Evolutionary conservation across 257 asterid species (phyloP), one percentile per base, ranked within the genome.

Genomic region (Nemophila menziesii): DNA sequence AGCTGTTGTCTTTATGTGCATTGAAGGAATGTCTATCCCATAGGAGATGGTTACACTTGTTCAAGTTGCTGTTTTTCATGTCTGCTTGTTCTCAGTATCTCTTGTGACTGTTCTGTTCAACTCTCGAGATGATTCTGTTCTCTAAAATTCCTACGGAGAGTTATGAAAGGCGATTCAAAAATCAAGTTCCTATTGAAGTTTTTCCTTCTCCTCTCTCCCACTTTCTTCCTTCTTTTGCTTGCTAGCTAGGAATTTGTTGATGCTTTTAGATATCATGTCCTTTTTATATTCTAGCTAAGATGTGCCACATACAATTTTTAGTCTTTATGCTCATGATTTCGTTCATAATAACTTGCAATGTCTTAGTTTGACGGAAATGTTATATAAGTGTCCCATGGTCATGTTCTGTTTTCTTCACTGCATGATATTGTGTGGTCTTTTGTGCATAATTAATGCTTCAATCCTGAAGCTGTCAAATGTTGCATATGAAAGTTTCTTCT

Each of bases 1-100:
- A 58, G 82, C 60, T 40, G 64, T 60, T 64, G 41, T 49, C 67
- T 60, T 58, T 40, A 52, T 54, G 49, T 56, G 58, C 33, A 24
- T 43, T 51, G 69, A 64, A 60, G 69, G 66, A 54, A 52, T 53
- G 39, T 24, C 24, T 49, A 48, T 62, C 20, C 64, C 53, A 24
- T 26, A 41, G 34, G 43, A 40, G 54, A 48, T 29, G 36, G 9
- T 29, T 29, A 29, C 36, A 55, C 51, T 54, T 52, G 41, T 54
- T 46, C 21, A 11, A 21, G 33, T 44, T 5, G 49, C 10, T 3
- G 39, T 44, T 23, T 58, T 52, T 48, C 20, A 20, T 56, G 55
- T 23, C 39, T 42, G 46, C n/a, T 39, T 44, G 41, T 46, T 44
- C 36, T 43, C 5, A 29, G 20, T 43, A 44, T 55, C 14, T n/a